A percentile compares a stretch with the other conserved stretches of the same genome.
Conservation (phyloP, 495 filamentous ascomycete genomes). For the Glarea lozoyensis region DNA sequence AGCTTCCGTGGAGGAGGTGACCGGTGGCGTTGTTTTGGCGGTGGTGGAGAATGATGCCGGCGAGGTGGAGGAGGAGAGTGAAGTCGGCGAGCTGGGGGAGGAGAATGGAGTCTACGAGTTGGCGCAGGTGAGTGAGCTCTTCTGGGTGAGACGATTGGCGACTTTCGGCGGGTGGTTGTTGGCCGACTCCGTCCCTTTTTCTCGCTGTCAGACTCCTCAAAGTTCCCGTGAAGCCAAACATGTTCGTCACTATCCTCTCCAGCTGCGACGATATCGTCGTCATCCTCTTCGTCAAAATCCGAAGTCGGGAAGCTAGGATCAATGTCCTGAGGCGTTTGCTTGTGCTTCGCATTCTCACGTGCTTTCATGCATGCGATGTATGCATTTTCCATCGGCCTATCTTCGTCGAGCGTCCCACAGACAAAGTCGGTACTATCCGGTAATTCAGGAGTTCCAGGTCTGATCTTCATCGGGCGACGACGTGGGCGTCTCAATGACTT, state of each 20-base stretch:
- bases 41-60: slow-evolving; percentile 36
- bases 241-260: slow-evolving; percentile 48
- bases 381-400: slow-evolving; percentile 84
- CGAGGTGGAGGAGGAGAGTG: slow-evolving; percentile 32
- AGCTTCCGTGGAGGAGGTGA: slow-evolving; percentile 52
- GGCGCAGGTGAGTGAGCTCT: slow-evolving; percentile 35
- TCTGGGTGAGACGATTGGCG: slow-evolving; percentile 31
- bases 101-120: slow-evolving; percentile 21
- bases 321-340: slow-evolving; percentile 82
- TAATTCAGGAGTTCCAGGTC: slow-evolving; percentile 68
- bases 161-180: slow-evolving; percentile 32
- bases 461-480: slow-evolving; percentile 47
- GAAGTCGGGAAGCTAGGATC: slow-evolving; percentile 95
- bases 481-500: slow-evolving; percentile 17
- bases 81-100: no score
- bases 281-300: slow-evolving; percentile 70
- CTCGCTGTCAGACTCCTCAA: slow-evolving; percentile 39
- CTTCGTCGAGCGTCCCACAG: slow-evolving; percentile 92
- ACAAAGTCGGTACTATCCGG: slow-evolving; percentile 98
- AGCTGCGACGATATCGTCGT: slow-evolving; percentile 49
- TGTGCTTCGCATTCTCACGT: slow-evolving; percentile 68
- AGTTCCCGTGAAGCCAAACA: slow-evolving; percentile 48
- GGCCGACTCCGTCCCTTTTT: slow-evolving; percentile 26
- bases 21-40: slow-evolving; percentile 27
- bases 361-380: slow-evolving; percentile 82